A percentile compares a stretch with the other conserved stretches of the same genome.
Conservation (phyloP, 148 eudicot genomes). For the Camellia granthamiana region DNA sequence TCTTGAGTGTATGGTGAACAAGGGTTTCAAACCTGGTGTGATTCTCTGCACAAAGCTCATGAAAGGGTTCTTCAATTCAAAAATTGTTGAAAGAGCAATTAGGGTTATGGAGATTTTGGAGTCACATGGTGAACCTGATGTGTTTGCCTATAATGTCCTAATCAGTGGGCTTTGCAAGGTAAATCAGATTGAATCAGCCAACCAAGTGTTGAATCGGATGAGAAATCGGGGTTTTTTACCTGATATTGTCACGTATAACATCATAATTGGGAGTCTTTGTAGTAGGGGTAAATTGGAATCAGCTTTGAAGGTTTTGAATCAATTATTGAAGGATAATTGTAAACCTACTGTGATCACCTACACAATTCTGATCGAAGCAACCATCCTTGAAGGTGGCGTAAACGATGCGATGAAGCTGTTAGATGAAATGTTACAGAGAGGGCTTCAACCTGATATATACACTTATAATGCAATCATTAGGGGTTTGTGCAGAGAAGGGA, state of each 20-base stretch:
- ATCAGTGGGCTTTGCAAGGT: constrained; percentile 70
- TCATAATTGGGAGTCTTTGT: constrained; percentile 70
- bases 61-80: constrained; percentile 47
- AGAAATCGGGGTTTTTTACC: constrained; percentile 47
- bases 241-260: constrained; percentile 69
- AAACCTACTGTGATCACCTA: constrained; percentile 58
- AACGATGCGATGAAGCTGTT: constrained; percentile 49
- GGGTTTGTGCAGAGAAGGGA: constrained; percentile 63
- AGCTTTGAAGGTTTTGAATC: constrained; percentile 54
- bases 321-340: constrained; percentile 47
- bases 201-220: constrained; percentile 51
- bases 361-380: constrained; percentile 72
- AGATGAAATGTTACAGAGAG: constrained; percentile 52
- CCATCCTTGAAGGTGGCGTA: constrained; percentile 46
- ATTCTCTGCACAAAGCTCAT: constrained; percentile 65
- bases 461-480: constrained; percentile 55
- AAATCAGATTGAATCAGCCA: constrained; percentile 49
- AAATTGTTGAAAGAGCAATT: constrained; percentile 40
- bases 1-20: constrained; percentile 51
- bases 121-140: constrained; percentile 52
- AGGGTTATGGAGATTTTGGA: constrained; percentile 58
- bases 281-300: constrained; percentile 59
- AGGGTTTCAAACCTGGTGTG: constrained; percentile 55
- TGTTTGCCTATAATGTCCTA: constrained; percentile 61
- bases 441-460: constrained; percentile 61